Evolutionary conservation across 2,329 filamentous ascomycete genomes (phyloP), one percentile per base, ranked within the genome.

Genomic region (Exophiala dermatitidis): DNA sequence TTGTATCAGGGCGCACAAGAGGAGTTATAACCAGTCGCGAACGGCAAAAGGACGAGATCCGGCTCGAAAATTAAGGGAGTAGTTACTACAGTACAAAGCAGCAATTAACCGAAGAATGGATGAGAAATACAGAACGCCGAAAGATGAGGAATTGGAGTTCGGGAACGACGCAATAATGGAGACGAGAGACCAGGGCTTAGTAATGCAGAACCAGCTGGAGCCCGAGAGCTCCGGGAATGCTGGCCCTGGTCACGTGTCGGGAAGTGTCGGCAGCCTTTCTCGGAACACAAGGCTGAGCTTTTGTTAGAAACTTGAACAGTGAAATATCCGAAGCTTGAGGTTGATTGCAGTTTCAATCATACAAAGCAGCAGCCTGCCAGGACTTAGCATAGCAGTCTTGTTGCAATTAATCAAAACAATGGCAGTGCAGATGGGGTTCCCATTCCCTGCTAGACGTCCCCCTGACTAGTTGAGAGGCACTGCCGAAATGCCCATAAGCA

Each of bases 121-220:
- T 57, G 54, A 57, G 50, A 57, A 57, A 57, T 57, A 49, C 49
- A 56, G 49, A 55, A 53, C 10, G 36, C 6, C 7, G 36, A 5
- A 26, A 41, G 38, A 41, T 41, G 38, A 41, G 38, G 38, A 41
- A 41, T 41, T 41, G 38, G 38, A 41, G 19, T 41, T 41, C 12
- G 38, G 28, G 38, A 41, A 41, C 38, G n/a, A 41, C 38, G 38
- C 38, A 41, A 41, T 41, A n/a, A 19, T 19, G 19, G 19, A 19
- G 19, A 19, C 10, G 36, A 8, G 36, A 8, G 12, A 38, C 10
- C 9, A 4, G 4, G 36, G 12, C 36, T 38, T 38, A 38, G 10
- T 38, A 38, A 38, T 38, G 9, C 36, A 38, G 12, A 8, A 8
- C 19, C 19, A 19, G 19, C 19, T 19, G 19, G 19, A 19, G 19